A percentile compares a stretch with the other conserved stretches of the same genome.
phyloP scores from a whole-genome alignment of 192 early-diverging fungal genomes.

The Mortierella claussenii region DNA sequence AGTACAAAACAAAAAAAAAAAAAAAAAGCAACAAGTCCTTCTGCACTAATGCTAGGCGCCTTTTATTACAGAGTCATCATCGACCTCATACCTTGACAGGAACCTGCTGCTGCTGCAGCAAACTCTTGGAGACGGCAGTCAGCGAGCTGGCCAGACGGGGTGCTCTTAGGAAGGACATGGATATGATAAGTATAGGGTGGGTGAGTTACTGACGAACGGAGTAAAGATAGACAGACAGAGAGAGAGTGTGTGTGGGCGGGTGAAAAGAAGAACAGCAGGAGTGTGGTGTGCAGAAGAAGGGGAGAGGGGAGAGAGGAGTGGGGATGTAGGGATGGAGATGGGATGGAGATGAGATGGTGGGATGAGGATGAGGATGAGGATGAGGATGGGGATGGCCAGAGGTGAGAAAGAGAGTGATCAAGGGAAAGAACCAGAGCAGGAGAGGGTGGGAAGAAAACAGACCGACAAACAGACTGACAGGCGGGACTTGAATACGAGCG shows the following conservation, averaged over 20 bases:
- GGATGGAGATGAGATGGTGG: not conserved
- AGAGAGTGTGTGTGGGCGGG: not conserved
- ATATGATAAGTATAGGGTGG: slow-evolving; percentile 36
- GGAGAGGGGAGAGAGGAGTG: not conserved
- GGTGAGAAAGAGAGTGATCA: slow-evolving; percentile 4
- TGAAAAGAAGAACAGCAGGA: too few species aligned
- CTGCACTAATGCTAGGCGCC: too few species aligned
- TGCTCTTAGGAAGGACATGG: slow-evolving; percentile 12
- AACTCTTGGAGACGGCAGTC: slow-evolving; percentile 14
- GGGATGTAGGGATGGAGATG: not conserved
- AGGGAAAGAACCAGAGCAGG: not conserved
- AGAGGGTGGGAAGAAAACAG: slow-evolving; percentile 14
- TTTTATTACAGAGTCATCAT: not conserved
- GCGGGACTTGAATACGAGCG: not conserved
- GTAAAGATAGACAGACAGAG: not conserved
- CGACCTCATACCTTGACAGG: slow-evolving; percentile 34
- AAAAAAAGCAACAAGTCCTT: too few species aligned
- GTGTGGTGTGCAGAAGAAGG: not conserved
- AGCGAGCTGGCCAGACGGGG: slow-evolving; percentile 27
- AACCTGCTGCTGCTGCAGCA: slow-evolving; percentile 32
- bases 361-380: slow-evolving; percentile 1
- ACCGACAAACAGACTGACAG: not conserved
- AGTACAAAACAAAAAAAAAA: too few species aligned
- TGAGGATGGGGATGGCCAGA: not conserved
- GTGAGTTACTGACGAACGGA: not conserved